Evolutionary conservation across 2,329 filamentous ascomycete species (phyloP), one percentile per base, ranked within the genome.

Genomic region (Penicillium sp.): DNA sequence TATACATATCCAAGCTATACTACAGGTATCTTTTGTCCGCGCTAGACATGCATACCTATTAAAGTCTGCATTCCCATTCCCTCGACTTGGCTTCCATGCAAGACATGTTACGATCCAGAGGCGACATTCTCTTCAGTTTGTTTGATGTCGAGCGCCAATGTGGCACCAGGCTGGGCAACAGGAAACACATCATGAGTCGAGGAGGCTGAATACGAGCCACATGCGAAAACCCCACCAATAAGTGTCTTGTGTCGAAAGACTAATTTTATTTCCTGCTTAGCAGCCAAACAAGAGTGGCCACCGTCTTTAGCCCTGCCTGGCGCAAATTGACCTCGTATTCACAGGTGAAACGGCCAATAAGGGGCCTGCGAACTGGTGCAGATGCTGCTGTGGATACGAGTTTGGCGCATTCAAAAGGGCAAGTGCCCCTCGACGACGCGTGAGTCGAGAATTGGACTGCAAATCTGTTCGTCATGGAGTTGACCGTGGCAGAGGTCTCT

Each of bases 401-500:
- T 13, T 5, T 9, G 8, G 31, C 31, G 31, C 31, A 41, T 41
- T 41, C 35, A 41, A 41, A 15, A 41, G 15, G 7, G 8, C 35
- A 11, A 5, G 11, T 13, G 35, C 35, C 13, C 35, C 35, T 38
- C 31, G 31, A 38, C 31, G 5, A 1, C 26, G 5, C 11, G 13
- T 5, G 35, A 41, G 35, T 41, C 35, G 8, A 41, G 35, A 5
- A 5, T 13, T 41, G 11, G 13, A 15, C 35, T 41, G 35, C 13
- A 41, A 41, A 13, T 15, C 11, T 1, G 35, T 5, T 41, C 35
- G 35, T 41, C 11, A 41, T 41, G 35, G 35, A 41, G 35, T 35
- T 75, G 29, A 78, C 76, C 2, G 69, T 81, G 35, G 77, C 75
- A 50, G 68, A 79, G 58, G 75, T 79, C 17, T 77, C 78, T 44